These are phyloP conservation scores for Globisporangium echinulatum DNA, from an alignment of 352 stramenopile genomes.

Conservation along the genomic window DNA sequence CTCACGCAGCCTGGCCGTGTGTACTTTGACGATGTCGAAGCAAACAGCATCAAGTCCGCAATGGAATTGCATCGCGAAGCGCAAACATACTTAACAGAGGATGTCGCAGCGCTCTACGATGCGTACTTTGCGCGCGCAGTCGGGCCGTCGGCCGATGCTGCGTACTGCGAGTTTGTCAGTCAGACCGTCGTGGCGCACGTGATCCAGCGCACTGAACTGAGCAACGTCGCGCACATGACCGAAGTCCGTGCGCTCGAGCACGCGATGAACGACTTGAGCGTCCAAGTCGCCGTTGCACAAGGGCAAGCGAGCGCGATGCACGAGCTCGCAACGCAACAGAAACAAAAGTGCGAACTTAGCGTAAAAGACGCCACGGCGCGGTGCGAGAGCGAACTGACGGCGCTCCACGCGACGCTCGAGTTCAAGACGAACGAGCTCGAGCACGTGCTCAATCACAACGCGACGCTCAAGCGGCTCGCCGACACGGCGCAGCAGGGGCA, in stretches of 20 bases:
- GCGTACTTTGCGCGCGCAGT: conserved; percentile 57
- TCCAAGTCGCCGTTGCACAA: conserved; percentile 75
- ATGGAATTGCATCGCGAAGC: conserved; percentile 75
- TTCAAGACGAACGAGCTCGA: conserved; percentile 87
- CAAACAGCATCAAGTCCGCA: conserved; percentile 46
- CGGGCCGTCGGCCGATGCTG: conserved; percentile 69
- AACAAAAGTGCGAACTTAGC: conserved; percentile 71
- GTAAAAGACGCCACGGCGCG: conserved; percentile 75
- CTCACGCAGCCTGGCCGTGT: conserved; percentile 29
- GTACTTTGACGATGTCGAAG: conserved; percentile 27
- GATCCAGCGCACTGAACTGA: conserved; percentile 72
- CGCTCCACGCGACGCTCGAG: conserved; percentile 63
- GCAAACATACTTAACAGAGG: conserved; percentile 48
- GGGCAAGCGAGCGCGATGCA: conserved; percentile 79
- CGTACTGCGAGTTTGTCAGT: conserved; percentile 82
- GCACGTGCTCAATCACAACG: conserved; percentile 84
- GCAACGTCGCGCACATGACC: conserved; percentile 67
- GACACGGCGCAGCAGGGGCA: conserved; percentile 83
- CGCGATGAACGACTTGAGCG: conserved; percentile 75
- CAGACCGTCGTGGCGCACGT: conserved; percentile 63
- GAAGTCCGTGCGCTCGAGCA: conserved; percentile 74
- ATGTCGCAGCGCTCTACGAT: conserved; percentile 42
- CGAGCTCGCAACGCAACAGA: conserved; percentile 66
- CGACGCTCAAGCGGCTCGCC: conserved; percentile 78
- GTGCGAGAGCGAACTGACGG: conserved; percentile 54